Base-by-base conservation (phyloP, 441 rosid genomes). In the Adansonia madagascariensis region DNA sequence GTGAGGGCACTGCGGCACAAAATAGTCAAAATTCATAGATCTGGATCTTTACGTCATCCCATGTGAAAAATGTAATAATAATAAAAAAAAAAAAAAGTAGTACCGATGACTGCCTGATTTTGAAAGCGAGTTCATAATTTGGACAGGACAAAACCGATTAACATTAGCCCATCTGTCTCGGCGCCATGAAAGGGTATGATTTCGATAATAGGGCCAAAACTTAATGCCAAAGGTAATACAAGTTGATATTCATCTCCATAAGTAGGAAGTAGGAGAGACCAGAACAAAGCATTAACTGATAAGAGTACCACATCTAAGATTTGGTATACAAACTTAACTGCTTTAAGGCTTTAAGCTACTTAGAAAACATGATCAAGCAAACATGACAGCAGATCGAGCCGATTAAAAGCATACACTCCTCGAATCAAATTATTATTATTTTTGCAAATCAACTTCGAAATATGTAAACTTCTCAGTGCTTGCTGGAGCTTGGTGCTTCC, bases 401-500 rank as follows among this genome's bases (percentile, higher is more conserved):
- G 20, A 14, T 31, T 11, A 1, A 62, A 62, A 62, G 11, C 64
- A 72, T 35, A 56, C 64, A 55, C 8, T 53, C 6, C 35, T 14
- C 15, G 8, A 41, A 31, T 44, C 44, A 47, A 47, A 27, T 44
- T 27, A 64, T 63, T 63, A 1, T 14, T 31, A 8, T 49, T 17
- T 15, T 18, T 4, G 72, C 1, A 79, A 80, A 52, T 44, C 24
- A 77, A 59, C 49, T 18, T 20, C 39, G 72, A n/a, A 39, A 20
- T 18, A 2, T 64, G 31, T 9, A 8, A 53, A 35, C 49, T 75
- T 18, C 71, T 84, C 79, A 78, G 20, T 76, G 39, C 77, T 80
- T 73, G 61, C 20, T 27, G 80, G 56, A 59, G 68, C 35, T 65
- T 1, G 77, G 71, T 71, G 11, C 1, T 73, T 90, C 92, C 83